Evolutionary conservation across 176 grass and related monocot genomes (phyloP).

Genomic region (Bolboschoenus planiculmis): DNA sequence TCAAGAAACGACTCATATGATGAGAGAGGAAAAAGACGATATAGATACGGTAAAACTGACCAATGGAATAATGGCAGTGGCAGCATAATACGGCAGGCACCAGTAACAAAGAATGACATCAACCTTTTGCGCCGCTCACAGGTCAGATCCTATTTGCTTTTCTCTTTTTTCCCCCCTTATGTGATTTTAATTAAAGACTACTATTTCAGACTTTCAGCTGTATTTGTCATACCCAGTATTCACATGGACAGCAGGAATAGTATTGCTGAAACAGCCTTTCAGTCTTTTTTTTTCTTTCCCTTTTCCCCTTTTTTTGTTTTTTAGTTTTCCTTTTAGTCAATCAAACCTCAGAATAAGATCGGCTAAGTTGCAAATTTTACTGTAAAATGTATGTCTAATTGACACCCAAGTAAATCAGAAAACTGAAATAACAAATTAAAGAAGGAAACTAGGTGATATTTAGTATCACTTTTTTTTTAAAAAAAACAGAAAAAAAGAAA

Average conservation of each 20-base stretch:
- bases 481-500: too few relatives aligned
- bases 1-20: constrained; percentile 50
- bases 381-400: background rate
- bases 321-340: background rate
- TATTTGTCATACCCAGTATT: background rate
- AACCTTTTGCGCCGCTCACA: constrained; percentile 78
- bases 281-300: background rate
- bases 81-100: constrained; percentile 55
- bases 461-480: too few relatives aligned
- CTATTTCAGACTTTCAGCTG: background rate
- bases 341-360: background rate
- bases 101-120: constrained; percentile 81
- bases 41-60: constrained; percentile 53
- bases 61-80: constrained; percentile 38
- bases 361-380: background rate
- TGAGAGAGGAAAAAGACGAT: constrained; percentile 57
- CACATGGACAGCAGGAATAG: background rate
- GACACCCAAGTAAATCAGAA: background rate
- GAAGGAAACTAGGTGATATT: background rate
- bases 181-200: background rate
- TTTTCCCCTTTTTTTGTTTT: too few relatives aligned
- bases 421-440: background rate
- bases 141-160: constrained; percentile 29
- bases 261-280: background rate
- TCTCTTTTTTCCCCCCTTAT: background rate